Percentiles rank a stretch among this genome's conserved stretches.
Evolutionary conservation across 1,284 basidiomycete genomes (phyloP).

Genomic region (Cryptococcus sp.): DNA sequence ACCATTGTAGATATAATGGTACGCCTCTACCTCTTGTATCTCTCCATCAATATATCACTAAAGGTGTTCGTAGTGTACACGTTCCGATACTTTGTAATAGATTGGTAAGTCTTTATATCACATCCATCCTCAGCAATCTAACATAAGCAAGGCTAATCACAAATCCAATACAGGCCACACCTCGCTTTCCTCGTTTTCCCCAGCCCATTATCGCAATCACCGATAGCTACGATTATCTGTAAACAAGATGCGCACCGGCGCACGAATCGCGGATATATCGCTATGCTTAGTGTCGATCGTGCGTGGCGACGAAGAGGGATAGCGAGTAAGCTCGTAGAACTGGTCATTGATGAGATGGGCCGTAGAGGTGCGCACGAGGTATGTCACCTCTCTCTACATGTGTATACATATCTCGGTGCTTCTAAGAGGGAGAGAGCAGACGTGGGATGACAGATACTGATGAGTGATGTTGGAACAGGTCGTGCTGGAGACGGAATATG

Average conservation of each 20-base stretch:
- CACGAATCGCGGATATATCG: conserved; percentile 89
- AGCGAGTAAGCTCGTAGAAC: conserved; percentile 73
- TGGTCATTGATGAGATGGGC: conserved; percentile 79
- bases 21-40: neutral
- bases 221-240: conserved; percentile 91
- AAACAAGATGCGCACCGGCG: conserved; percentile 84
- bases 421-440: too few relatives aligned
- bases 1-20: conserved; percentile 30
- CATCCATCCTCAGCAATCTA: too few relatives aligned
- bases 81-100: conserved; percentile 82
- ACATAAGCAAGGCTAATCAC: neutral
- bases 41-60: neutral
- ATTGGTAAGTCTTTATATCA: conserved; percentile 65
- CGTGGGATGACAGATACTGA: neutral
- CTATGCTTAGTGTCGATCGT: conserved; percentile 89
- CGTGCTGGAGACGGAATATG: conserved; percentile 94
- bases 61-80: conserved; percentile 43
- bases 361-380: conserved; percentile 79
- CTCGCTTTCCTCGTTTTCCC: conserved; percentile 77
- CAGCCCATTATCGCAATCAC: conserved; percentile 42
- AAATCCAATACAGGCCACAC: conserved; percentile 69
- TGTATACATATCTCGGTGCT: neutral
- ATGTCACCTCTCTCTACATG: conserved; percentile 21
- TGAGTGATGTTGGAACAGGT: conserved; percentile 59
- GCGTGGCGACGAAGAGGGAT: conserved; percentile 83